A percentile compares a stretch with the other conserved stretches of the same genome.
Evolutionary conservation across 2,329 filamentous ascomycete genomes (phyloP).

Genomic region (Fonsecaea nubica): DNA sequence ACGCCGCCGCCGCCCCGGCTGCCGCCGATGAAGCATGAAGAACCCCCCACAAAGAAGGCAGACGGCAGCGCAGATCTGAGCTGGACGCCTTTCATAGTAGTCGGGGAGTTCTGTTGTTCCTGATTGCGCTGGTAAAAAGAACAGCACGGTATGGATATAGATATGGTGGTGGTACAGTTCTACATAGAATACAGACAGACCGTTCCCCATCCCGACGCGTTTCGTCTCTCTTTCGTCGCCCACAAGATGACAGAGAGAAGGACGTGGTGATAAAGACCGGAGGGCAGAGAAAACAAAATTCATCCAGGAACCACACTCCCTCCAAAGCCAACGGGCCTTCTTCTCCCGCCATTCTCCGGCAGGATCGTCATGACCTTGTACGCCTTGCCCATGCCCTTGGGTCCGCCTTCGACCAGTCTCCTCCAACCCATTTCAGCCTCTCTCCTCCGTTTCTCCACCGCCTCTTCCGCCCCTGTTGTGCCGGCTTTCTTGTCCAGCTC

Average conservation of each 20-base stretch:
- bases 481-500: conserved; percentile 49
- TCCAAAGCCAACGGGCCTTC: conserved; percentile 89
- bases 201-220: no score
- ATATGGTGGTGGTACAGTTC: not conserved
- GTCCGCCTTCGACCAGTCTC: conserved; percentile 80
- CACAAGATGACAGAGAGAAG: no score
- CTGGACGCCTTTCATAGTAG: no score
- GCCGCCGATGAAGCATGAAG: no score
- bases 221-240: no score
- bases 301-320: conserved; percentile 58
- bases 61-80: not conserved
- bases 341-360: conserved; percentile 75
- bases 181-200: not conserved
- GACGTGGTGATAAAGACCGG: no score
- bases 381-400: conserved; percentile 87
- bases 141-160: not conserved
- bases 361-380: conserved; percentile 94
- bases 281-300: not conserved
- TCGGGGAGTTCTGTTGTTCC: no score
- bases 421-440: conserved; percentile 77
- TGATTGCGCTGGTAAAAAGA: not conserved
- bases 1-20: no score
- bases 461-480: conserved; percentile 61
- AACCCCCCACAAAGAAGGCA: not conserved
- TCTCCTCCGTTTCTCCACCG: conserved; percentile 58